Percentiles rank a stretch among this genome's conserved stretches.
Evolutionary conservation across 2,329 filamentous ascomycete species (phyloP).

Genomic region (Diaporthe batatas): DNA sequence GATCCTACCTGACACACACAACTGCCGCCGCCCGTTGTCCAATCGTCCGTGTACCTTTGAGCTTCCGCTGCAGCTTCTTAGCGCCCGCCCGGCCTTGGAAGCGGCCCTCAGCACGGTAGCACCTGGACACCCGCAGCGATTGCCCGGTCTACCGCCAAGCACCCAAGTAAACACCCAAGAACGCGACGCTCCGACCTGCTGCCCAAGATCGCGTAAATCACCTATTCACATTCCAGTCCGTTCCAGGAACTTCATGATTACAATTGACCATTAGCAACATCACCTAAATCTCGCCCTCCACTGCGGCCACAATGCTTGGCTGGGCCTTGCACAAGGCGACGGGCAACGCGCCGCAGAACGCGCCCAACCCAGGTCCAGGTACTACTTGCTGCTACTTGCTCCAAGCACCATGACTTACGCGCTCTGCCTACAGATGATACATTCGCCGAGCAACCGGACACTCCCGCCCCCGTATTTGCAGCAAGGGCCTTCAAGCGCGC

Average conservation of each 20-base stretch:
- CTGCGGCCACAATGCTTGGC: constrained; percentile 62
- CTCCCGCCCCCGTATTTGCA: constrained; percentile 75
- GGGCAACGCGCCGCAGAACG: constrained; percentile 47
- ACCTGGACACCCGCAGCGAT: constrained; percentile 13
- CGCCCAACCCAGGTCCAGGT: constrained; percentile 48
- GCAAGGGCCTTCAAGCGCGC: constrained; percentile 74
- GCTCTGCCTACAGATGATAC: constrained; percentile 53
- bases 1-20: background rate
- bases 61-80: constrained; percentile 30
- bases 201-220: background rate
- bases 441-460: constrained; percentile 71
- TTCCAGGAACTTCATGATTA: constrained; percentile 37
- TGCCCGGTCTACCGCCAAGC: constrained; percentile 24
- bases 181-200: constrained; percentile 16
- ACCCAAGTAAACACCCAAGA: constrained; percentile 38
- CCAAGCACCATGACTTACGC: constrained; percentile 12
- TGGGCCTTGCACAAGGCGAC: constrained; percentile 67
- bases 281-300: background rate
- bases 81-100: constrained; percentile 1
- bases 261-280: constrained; percentile 27
- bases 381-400: background rate
- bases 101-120: background rate
- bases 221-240: constrained; percentile 47
- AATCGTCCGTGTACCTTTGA: background rate
- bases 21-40: constrained; percentile 2